A percentile compares a stretch with the other conserved stretches of the same genome.
These are phyloP conservation scores for Coemansia sp. DNA, from an alignment of 192 early-diverging fungal genomes.

Conservation along the genomic window DNA sequence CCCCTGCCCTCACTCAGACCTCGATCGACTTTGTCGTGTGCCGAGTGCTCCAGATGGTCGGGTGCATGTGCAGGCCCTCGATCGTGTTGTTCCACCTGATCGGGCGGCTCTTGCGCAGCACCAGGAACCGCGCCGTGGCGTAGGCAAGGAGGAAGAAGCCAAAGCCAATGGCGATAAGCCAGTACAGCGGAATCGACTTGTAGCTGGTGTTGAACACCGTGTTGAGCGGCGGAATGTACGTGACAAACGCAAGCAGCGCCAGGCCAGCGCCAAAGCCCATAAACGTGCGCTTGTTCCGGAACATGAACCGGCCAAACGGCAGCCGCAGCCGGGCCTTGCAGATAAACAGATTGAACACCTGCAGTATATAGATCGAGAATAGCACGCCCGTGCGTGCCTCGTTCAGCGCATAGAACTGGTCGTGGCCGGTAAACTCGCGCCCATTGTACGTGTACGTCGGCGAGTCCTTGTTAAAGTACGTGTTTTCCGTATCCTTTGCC, in stretches of 20 bases:
- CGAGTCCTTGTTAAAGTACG: slow-evolving; percentile 54
- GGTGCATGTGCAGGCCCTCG: slow-evolving; percentile 80
- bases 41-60: slow-evolving; percentile 62
- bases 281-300: slow-evolving; percentile 73
- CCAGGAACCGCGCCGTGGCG: slow-evolving; percentile 60
- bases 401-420: slow-evolving; percentile 65
- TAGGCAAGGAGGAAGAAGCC: slow-evolving; percentile 78
- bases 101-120: slow-evolving; percentile 64
- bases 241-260: slow-evolving; percentile 66
- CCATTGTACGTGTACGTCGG: slow-evolving; percentile 45
- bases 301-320: slow-evolving; percentile 79
- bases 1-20: no score
- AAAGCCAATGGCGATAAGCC: slow-evolving; percentile 84
- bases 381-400: slow-evolving; percentile 80
- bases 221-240: slow-evolving; percentile 81
- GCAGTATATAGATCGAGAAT: slow-evolving; percentile 65
- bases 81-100: slow-evolving; percentile 71
- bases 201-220: slow-evolving; percentile 71
- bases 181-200: slow-evolving; percentile 66
- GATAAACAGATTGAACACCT: slow-evolving; percentile 93
- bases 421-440: slow-evolving; percentile 48
- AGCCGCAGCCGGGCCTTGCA: slow-evolving; percentile 77
- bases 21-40: slow-evolving; percentile 39
- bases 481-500: slow-evolving; percentile 50
- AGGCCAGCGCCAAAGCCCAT: slow-evolving; percentile 66